Percentiles rank a stretch among this genome's conserved stretches.
Evolutionary conservation across 2,329 filamentous ascomycete species (phyloP).

Genomic region (Neonectria coccinea): DNA sequence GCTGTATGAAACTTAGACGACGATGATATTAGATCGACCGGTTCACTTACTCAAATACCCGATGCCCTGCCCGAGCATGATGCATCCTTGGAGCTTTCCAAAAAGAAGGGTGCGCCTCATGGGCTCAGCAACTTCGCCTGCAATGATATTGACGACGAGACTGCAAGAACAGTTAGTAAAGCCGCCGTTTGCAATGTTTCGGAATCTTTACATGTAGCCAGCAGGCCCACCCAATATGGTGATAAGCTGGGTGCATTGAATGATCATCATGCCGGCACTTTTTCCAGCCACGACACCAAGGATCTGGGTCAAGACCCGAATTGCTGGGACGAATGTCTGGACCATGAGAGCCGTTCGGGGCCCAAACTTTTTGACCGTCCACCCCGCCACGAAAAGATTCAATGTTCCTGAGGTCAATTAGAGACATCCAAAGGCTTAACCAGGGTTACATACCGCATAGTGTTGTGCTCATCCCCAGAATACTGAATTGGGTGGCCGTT

Average conservation of each 20-base stretch:
- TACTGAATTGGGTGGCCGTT: constrained; percentile 72
- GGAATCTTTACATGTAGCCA: constrained; percentile 67
- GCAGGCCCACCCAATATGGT: constrained; percentile 76
- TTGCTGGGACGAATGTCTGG: constrained; percentile 73
- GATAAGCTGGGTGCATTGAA: constrained; percentile 75
- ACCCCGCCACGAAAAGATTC: constrained; percentile 72
- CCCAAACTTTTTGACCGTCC: constrained; percentile 74
- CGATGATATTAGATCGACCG: accelerated
- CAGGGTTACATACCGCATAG: constrained; percentile 64
- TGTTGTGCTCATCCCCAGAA: constrained; percentile 75
- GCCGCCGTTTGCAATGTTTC: accelerated
- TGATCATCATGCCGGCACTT: constrained; percentile 72
- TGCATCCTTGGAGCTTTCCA: constrained; percentile 72
- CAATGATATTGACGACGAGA: constrained; percentile 75
- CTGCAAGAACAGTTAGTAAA: constrained; percentile 39
- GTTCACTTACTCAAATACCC: constrained; percentile 66
- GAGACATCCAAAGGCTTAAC: accelerated
- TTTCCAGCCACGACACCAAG: constrained; percentile 72
- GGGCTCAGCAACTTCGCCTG: constrained; percentile 72
- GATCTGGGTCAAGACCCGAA: constrained; percentile 73
- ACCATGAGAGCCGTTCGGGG: constrained; percentile 71
- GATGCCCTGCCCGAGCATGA: constrained; percentile 74
- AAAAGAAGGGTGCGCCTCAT: constrained; percentile 72
- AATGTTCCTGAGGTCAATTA: constrained; percentile 30
- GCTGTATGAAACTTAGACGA: constrained; percentile 48